phyloP scores from a whole-genome alignment of 1,284 basidiomycete species.

The Cryptococcus hybrid region DNA sequence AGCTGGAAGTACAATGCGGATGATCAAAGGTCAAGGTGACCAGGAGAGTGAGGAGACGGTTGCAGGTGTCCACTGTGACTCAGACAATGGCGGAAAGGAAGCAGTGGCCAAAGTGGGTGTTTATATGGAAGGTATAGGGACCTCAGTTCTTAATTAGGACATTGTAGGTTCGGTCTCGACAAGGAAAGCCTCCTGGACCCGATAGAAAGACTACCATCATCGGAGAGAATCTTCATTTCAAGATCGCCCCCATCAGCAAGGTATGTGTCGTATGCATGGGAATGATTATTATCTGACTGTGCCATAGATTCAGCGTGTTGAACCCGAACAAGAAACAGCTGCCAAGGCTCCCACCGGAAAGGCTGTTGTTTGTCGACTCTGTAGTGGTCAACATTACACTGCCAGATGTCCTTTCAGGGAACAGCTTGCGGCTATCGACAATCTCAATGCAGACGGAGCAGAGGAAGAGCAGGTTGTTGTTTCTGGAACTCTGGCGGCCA shows the following conservation, averaged over 20 bases:
- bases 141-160: no score
- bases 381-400: conserved; percentile 97
- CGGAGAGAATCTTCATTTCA: conserved; percentile 84
- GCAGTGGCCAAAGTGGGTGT: conserved; percentile 72
- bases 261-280: conserved; percentile 57
- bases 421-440: conserved; percentile 68
- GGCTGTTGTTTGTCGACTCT: conserved; percentile 89
- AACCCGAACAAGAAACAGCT: conserved; percentile 67
- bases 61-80: conserved; percentile 91
- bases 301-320: conserved; percentile 45
- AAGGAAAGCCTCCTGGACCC: conserved; percentile 75
- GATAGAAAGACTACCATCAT: conserved; percentile 95
- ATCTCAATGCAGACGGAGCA: conserved; percentile 57
- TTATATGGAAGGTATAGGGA: no score
- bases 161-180: no score
- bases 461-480: conserved; percentile 27
- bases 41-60: conserved; percentile 77
- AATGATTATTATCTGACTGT: background rate
- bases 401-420: conserved; percentile 99
- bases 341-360: conserved; percentile 72
- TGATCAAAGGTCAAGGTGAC: conserved; percentile 94
- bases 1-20: conserved; percentile 87
- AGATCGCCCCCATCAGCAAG: conserved; percentile 74
- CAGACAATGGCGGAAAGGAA: conserved; percentile 91
- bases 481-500: conserved; percentile 19